Base-by-base conservation (phyloP, 352 stramenopile genomes). In the Pythium coloratum region DNA sequence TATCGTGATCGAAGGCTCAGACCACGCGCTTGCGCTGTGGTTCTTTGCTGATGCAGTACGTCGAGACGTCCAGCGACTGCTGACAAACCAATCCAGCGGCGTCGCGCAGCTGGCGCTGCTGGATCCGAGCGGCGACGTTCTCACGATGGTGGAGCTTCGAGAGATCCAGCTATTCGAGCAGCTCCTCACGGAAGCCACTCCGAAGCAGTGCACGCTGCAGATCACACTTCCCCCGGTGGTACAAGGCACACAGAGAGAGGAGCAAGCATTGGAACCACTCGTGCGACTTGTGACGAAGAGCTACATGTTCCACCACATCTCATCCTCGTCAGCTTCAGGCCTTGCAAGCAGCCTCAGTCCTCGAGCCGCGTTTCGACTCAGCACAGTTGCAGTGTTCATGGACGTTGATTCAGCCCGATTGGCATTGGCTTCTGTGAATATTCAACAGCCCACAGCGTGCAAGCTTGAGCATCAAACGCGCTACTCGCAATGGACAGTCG, bases 1-100 rank as follows among this genome's bases (percentile, higher is more conserved):
- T 32, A 62, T 86, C 24, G 50, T 85, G 14, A 47, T 82, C 18
- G 75, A 85, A 63, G 80, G 76, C 8, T 67, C 55, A 20, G 75
- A 84, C 4, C 33, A 65, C 12, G 16, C 1, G 0, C 80, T 80
- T 28, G 77, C 80, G 16, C 66, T 74, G 3, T 55, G 13, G 30
- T 82, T 81, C 34, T 85, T 89, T 50, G 62, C 72, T 0, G 75
- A 83, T 20, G 78, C 72, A 46, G 75, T 81, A n/a, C 38, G 38
- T 0, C 62, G 32, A 30, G 80, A 89, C 24, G 30, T 80, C 32
- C 51, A 47, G 6, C 69, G 75, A 12, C 63, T 89, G 13, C 33
- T 68, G 8, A 16, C 38, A 36, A 50, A 24, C 16, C 6, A 34
- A 24, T 33, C 36, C 2, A 6, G 18, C 49, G 9, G 30, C 0